Conservation (phyloP, 768 basidiomycete species). For the Phlebiopsis flavidoalba region DNA sequence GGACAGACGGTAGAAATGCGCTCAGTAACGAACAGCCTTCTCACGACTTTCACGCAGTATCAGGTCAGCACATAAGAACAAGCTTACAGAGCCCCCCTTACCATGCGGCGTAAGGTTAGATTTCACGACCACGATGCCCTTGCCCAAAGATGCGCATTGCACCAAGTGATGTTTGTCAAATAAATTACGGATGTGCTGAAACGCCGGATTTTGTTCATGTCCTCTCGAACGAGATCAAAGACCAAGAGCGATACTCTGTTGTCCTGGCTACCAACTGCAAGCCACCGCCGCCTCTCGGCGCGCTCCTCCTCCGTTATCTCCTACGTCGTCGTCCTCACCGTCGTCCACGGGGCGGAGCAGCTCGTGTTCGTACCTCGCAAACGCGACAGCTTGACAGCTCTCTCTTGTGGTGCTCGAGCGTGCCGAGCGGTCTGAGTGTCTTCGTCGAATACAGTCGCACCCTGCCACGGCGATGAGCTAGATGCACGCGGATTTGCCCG, state of each 20-base stretch:
- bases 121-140: neutral
- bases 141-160: neutral
- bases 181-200: neutral
- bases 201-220: neutral
- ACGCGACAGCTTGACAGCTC: constrained; percentile 69
- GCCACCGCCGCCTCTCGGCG: constrained; percentile 20
- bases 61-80: too few relatives aligned
- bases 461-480: constrained; percentile 31
- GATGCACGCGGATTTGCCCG: neutral
- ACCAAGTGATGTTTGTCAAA: neutral
- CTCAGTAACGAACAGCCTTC: too few relatives aligned
- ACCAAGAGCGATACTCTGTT: constrained; percentile 23
- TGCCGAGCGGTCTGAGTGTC: constrained; percentile 78
- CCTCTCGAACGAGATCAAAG: constrained; percentile 20
- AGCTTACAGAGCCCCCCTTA: too few relatives aligned
- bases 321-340: constrained; percentile 17
- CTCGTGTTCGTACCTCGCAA: constrained; percentile 36
- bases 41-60: too few relatives aligned
- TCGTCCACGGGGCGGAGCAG: neutral
- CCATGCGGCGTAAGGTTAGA: too few relatives aligned
- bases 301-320: constrained; percentile 20
- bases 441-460: constrained; percentile 80
- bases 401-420: constrained; percentile 78
- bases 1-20: too few relatives aligned
- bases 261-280: constrained; percentile 22